A percentile compares a stretch with the other conserved stretches of the same genome.
Conservation (phyloP, 306 rosid species). For the Casuarina cunninghamiana region DNA sequence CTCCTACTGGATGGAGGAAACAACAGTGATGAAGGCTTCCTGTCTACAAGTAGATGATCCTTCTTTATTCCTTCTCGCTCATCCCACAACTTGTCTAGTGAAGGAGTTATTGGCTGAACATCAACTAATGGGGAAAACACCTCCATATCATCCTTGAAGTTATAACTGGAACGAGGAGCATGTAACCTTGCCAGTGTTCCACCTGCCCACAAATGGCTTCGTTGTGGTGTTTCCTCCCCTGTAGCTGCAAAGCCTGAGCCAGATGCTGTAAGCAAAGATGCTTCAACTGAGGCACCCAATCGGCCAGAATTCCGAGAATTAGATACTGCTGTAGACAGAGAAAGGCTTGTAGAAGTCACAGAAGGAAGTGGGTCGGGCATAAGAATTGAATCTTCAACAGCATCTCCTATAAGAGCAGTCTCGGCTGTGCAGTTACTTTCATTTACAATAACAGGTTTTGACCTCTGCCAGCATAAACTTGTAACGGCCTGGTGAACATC, state of each 20-base stretch:
- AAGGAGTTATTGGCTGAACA: conserved; percentile 88
- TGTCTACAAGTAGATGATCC: conserved; percentile 66
- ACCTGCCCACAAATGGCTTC: conserved; percentile 79
- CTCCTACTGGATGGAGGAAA: conserved; percentile 76
- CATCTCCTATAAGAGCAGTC: conserved; percentile 83
- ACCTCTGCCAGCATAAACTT: conserved; percentile 98
- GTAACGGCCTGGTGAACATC: conserved; percentile 79
- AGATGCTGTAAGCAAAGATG: conserved; percentile 49
- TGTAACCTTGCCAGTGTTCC: conserved; percentile 72
- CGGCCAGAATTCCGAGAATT: conserved; percentile 69
- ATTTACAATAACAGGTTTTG: conserved; percentile 83
- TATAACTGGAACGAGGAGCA: conserved; percentile 75
- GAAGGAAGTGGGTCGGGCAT: conserved; percentile 99
- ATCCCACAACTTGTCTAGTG: conserved; percentile 79
- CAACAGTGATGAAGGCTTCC: conserved; percentile 60
- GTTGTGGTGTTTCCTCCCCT: conserved; percentile 76
- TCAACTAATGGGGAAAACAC: conserved; percentile 98
- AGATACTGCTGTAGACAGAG: conserved; percentile 55
- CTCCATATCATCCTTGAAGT: conserved; percentile 98
- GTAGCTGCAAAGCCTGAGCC: conserved; percentile 52
- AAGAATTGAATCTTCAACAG: conserved; percentile 91
- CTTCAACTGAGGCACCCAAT: conserved; percentile 55
- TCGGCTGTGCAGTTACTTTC: conserved; percentile 77
- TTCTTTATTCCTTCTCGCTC: conserved; percentile 70
- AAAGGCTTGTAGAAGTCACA: conserved; percentile 59